Evolutionary conservation across 768 basidiomycete genomes (phyloP), one percentile per base, ranked within the genome.

Genomic region (Naganishia vishniacii): DNA sequence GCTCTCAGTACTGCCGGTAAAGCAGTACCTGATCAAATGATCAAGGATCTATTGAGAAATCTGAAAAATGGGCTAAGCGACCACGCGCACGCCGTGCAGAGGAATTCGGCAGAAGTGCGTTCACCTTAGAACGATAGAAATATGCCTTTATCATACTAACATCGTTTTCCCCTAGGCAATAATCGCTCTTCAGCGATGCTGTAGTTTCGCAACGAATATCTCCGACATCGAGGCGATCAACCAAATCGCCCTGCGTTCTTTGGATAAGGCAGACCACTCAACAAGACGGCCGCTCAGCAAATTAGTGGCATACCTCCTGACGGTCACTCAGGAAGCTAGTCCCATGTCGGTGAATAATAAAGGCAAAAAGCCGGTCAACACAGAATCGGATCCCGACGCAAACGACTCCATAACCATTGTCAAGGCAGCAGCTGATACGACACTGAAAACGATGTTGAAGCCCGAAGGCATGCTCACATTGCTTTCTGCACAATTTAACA

Each of bases 31-130:
- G 94, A 99, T 65, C 79, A 85, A 4, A 80, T 84, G 2, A 76
- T 82, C 60, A 91, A 84, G 73, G 95, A 99, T 70, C 82, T 93
- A 48, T 71, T 89, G 59, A 98, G 94, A 77, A 85, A 88, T 67
- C 86, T 88, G 80, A 85, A 83, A 70, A 81, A 82, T 40, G 84
- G 83, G 0, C 78, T 98, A 1, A 81, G 81, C 0, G 94, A 98
- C 76, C 92, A 90, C 78, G 85, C 86, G 7, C 79, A 91, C 3
- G 83, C 90, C 5, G 83, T 98, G 18, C 90, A 95, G 73, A 84
- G 93, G 25, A 90, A 84, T 1, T 86, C 87, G 8, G 83, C 90
- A 26, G 85, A 88, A 70, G 91, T 90, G 70, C 62, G 79, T 68
- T 6, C 32, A 15, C 34, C 34, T 37, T n/a, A 7, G 2, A n/a